Conservation (phyloP, 225 moss, liverwort and hornwort species). For the Takakia lepidozioides region DNA sequence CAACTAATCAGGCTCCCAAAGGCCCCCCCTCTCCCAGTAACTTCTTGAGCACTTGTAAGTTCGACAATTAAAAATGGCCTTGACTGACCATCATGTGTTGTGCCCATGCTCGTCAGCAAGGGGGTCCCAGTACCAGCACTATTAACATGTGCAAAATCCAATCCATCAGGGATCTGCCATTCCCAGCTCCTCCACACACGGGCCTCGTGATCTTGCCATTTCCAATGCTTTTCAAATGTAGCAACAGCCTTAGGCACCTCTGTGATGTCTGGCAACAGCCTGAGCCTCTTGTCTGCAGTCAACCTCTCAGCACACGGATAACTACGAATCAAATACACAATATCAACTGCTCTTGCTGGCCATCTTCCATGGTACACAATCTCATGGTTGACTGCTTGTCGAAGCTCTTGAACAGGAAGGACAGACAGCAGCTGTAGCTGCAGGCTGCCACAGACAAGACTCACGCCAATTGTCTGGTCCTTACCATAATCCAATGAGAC, state of each 20-base stretch:
- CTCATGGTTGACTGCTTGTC: conserved; percentile 15
- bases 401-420: conserved; percentile 25
- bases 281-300: conserved; percentile 13
- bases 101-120: conserved; percentile 8
- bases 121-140: conserved; percentile 4
- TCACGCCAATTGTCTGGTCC: conserved; percentile 52
- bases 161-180: conserved; percentile 34
- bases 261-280: conserved; percentile 27
- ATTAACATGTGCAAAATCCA: conserved; percentile 15
- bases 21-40: conserved; percentile 24
- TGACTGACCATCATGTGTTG: conserved; percentile 16
- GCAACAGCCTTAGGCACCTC: conserved; percentile 43
- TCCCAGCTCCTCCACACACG: conserved; percentile 33
- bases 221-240: conserved; percentile 48
- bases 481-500: conserved; percentile 69
- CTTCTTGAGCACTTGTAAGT: conserved; percentile 46
- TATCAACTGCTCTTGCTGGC: conserved; percentile 46
- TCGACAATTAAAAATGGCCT: conserved; percentile 75
- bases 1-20: conserved; percentile 62
- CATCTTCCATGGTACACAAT: conserved; percentile 59
- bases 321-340: conserved; percentile 50
- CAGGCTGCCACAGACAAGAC: conserved; percentile 70
- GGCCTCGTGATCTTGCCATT: conserved; percentile 59
- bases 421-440: conserved; percentile 60
- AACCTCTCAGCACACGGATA: conserved; percentile 40